phyloP scores from a whole-genome alignment of 2,329 filamentous ascomycete species.

The Monilinia aucupariae region DNA sequence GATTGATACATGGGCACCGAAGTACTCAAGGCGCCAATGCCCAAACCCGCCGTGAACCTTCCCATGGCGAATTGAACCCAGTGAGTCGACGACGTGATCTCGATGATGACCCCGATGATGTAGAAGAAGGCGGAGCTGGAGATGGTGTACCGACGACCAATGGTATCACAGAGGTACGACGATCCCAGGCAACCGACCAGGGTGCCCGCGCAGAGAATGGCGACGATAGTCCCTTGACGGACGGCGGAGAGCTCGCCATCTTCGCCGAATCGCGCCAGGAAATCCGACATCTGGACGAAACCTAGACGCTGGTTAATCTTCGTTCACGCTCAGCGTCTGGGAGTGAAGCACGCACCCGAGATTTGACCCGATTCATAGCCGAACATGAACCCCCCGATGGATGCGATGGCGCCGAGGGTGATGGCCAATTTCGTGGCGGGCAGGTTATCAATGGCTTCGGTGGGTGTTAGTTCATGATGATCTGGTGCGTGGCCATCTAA shows the following conservation, averaged over 20 bases:
- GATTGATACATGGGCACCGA: conserved; percentile 64
- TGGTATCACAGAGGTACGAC: conserved; percentile 55
- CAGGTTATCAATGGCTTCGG: conserved; percentile 13
- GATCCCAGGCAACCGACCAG: conserved; percentile 52
- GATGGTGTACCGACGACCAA: conserved; percentile 59
- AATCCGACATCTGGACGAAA: conserved; percentile 57
- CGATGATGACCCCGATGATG: conserved; percentile 56
- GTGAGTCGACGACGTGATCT: conserved; percentile 51
- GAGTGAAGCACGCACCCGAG: conserved; percentile 40
- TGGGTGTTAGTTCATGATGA: conserved; percentile 7
- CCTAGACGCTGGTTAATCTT: conserved; percentile 41
- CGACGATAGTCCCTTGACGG: conserved; percentile 57
- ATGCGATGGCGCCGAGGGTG: conserved; percentile 47
- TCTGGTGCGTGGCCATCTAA: background rate
- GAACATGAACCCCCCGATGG: conserved; percentile 53
- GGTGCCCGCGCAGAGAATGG: conserved; percentile 56
- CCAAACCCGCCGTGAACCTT: conserved; percentile 59
- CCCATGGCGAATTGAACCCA: conserved; percentile 64
- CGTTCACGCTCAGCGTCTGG: background rate
- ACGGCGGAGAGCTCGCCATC: conserved; percentile 48
- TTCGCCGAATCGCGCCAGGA: conserved; percentile 48
- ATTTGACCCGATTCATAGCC: conserved; percentile 41
- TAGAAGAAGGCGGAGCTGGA: conserved; percentile 54
- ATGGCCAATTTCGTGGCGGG: conserved; percentile 39
- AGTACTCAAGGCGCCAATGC: conserved; percentile 59